phyloP scores from a whole-genome alignment of 2,329 filamentous ascomycete genomes.

The Sporothrix sp. region DNA sequence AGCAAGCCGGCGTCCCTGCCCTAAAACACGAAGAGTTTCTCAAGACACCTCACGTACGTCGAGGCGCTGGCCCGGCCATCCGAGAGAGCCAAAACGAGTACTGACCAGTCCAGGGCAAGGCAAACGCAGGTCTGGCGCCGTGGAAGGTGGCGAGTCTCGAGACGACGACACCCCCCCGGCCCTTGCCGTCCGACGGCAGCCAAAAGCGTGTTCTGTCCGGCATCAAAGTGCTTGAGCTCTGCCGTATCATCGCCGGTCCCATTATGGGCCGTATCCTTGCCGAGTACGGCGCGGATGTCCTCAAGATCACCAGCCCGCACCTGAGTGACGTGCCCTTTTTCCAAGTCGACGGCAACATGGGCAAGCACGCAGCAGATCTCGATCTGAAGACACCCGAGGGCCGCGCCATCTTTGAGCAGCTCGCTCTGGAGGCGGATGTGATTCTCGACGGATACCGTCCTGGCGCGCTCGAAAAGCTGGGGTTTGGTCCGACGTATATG shows the following conservation, averaged over 20 bases:
- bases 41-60: constrained; percentile 24
- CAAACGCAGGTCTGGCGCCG: constrained; percentile 32
- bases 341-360: constrained; percentile 34
- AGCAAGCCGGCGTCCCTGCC: constrained; percentile 35
- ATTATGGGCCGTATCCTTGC: constrained; percentile 34
- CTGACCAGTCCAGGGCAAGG: constrained; percentile 22
- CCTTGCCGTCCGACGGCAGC: constrained; percentile 26
- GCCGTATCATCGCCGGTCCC: constrained; percentile 38
- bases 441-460: constrained; percentile 44
- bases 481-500: constrained; percentile 32
- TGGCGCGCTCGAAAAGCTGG: constrained; percentile 32
- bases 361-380: constrained; percentile 37
- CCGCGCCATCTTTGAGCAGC: constrained; percentile 38
- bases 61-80: neutral
- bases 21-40: constrained; percentile 35
- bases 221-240: constrained; percentile 41
- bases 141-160: constrained; percentile 39
- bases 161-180: constrained; percentile 36
- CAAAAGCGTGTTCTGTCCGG: constrained; percentile 31
- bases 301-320: constrained; percentile 34
- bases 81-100: neutral
- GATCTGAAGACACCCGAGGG: constrained; percentile 41
- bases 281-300: constrained; percentile 36
- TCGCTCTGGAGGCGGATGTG: constrained; percentile 39
- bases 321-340: constrained; percentile 33